phyloP scores from a whole-genome alignment of 371 early-diverging fungal genomes.

The Dipsacomyces acuminosporus region DNA sequence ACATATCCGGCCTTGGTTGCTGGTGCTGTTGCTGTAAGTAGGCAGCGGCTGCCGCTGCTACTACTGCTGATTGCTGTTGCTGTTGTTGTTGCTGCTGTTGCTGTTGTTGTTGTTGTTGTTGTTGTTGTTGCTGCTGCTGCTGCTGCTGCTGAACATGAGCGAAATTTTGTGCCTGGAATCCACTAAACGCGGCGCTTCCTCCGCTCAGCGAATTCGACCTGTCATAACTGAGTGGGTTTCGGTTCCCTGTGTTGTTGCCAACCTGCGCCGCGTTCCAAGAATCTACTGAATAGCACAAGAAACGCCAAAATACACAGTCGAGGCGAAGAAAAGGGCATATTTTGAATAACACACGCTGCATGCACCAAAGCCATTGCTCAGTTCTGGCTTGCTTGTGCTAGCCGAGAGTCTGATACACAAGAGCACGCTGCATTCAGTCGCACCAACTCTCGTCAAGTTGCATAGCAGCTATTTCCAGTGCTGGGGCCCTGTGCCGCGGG shows the following conservation, averaged over 20 bases:
- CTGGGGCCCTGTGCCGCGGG: too few relatives aligned
- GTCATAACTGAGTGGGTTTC: conserved; percentile 33
- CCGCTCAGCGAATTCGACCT: conserved; percentile 13
- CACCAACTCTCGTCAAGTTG: too few relatives aligned
- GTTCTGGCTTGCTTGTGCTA: too few relatives aligned
- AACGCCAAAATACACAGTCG: too few relatives aligned
- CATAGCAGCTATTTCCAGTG: too few relatives aligned
- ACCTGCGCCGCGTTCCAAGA: conserved; percentile 20
- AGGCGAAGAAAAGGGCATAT: too few relatives aligned
- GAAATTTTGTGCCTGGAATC: conserved; percentile 31
- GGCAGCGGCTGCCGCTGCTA: conserved; percentile 18
- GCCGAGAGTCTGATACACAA: too few relatives aligned
- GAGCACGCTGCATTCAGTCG: too few relatives aligned
- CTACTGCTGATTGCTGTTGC: conserved; percentile 14
- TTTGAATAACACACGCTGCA: too few relatives aligned
- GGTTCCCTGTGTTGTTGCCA: conserved; percentile 6
- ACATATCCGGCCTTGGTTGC: conserved; percentile 40
- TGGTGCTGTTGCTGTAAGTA: conserved; percentile 1
- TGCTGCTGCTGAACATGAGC: conserved; percentile 23
- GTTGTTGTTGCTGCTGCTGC: conserved; percentile 20
- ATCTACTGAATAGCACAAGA: conserved; percentile 24
- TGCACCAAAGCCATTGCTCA: too few relatives aligned
- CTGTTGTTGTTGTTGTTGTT: conserved; percentile 3
- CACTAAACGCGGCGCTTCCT: conserved; percentile 14
- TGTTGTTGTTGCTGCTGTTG: conserved; percentile 25